Conservation (phyloP, 202 grass and related monocot genomes). For the Panicum hallii region DNA sequence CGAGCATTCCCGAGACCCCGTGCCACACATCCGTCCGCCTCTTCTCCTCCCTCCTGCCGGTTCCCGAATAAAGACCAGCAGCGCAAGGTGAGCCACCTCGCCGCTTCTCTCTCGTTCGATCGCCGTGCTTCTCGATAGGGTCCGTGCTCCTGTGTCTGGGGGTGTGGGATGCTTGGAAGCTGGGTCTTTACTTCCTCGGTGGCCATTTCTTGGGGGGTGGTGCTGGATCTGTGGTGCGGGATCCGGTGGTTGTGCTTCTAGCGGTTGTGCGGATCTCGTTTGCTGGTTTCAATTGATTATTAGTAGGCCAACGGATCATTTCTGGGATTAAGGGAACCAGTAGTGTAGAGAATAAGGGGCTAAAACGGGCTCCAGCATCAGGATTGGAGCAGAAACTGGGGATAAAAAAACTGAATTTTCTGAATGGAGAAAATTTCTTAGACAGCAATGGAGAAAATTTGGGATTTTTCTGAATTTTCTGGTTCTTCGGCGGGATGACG, state of each 20-base stretch:
- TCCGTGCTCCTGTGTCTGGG: too few species aligned
- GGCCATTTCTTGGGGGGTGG: not conserved
- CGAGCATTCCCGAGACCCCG: not conserved
- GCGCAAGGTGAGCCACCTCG: conserved; percentile 46
- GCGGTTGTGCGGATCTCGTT: not conserved
- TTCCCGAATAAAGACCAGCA: conserved; percentile 36
- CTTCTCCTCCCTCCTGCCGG: not conserved
- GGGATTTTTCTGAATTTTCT: not conserved
- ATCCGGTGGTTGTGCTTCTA: not conserved
- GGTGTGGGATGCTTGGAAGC: not conserved
- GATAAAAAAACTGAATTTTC: too few species aligned
- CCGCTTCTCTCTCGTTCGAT: not conserved
- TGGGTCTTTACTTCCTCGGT: not conserved
- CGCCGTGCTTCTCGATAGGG: not conserved
- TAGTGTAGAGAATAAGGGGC: too few species aligned
- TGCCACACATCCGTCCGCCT: conserved; percentile 21
- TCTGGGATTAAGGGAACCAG: not conserved
- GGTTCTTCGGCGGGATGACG: not conserved
- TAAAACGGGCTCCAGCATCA: too few species aligned
- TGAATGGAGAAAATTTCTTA: not conserved
- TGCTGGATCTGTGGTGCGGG: conserved; percentile 27
- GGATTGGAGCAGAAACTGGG: too few species aligned
- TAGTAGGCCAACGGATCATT: too few species aligned
- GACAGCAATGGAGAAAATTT: not conserved
- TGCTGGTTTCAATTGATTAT: not conserved